Evolutionary conservation across 1,284 basidiomycete species (phyloP), one percentile per base, ranked within the genome.

Genomic region (Pseudozyma pruni): DNA sequence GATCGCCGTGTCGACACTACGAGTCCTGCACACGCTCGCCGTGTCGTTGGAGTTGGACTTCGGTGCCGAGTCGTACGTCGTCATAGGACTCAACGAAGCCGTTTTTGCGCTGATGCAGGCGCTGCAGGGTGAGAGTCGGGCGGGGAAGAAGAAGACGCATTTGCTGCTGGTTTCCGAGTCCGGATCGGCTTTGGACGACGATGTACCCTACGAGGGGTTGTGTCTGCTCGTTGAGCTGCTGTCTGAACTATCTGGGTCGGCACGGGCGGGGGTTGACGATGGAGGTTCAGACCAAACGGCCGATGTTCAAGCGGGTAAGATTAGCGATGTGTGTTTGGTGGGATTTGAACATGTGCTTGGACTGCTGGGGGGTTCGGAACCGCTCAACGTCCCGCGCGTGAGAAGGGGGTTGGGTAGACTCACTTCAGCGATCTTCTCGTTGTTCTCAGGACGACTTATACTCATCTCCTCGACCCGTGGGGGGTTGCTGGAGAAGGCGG

Each of bases 201-300:
- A 76, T 19, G 52, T 55, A 25, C 75, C 75, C 19, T 76, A 66
- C 48, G 75, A 76, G 38, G 75, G 72, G 0, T 33, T 76, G 14
- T 64, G 63, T 35, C 37, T 76, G 29, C 37, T 69, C 4, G 37
- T 71, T 17, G 75, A 76, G 52, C 40, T 67, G 16, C 49, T 77
- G 2, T 35, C 20, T 11, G 75, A 73, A 50, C 35, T 75, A 11
- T 46, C 63, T 0, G 64, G 68, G 1, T 59, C 60, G 16, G 52
- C 60, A 8, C 38, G 58, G 1, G 62, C 67, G 1, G 69, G 68
- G 1, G 55, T 62, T 2, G 73, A 76, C 37, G 68, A 68, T 34
- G 60, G 53, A 3, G 60, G 67, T 1, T 48, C 41, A 22, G 52
- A 56, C 4, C 42, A 44, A 40, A 22, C n/a, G 27, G 9, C 19